Percentiles rank a stretch among this genome's conserved stretches.
These are phyloP conservation scores for Thoreauomyces humboldtii DNA, from an alignment of 192 early-diverging fungal species.

Conservation along the genomic window DNA sequence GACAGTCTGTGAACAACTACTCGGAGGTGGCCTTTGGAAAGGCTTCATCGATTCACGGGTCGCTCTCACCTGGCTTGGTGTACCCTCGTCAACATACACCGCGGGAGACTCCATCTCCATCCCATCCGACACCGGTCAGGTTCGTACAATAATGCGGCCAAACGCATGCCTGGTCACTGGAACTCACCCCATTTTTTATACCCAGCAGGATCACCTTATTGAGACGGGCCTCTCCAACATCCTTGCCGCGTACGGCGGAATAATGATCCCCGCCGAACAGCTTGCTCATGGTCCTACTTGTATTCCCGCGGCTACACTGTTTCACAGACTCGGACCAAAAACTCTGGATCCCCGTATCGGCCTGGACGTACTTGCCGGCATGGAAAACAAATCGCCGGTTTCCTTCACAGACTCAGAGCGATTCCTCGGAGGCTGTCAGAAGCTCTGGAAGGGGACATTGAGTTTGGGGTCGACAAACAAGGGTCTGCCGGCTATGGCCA, in stretches of 20 bases:
- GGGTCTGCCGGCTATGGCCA: too few relatives aligned
- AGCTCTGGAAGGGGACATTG: too few relatives aligned
- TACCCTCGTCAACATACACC: slow-evolving; percentile 1
- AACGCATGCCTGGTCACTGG: background rate
- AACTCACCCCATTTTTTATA: background rate
- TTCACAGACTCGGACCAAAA: background rate
- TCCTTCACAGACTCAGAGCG: too few relatives aligned
- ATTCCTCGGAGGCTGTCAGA: too few relatives aligned
- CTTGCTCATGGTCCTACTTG: background rate
- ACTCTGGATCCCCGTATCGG: slow-evolving; percentile 8
- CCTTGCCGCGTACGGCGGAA: slow-evolving; percentile 15
- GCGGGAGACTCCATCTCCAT: background rate
- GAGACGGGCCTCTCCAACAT: background rate
- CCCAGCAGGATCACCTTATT: background rate
- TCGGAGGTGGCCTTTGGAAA: slow-evolving; percentile 5
- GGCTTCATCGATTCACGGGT: slow-evolving; percentile 3
- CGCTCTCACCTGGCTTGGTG: slow-evolving; percentile 3
- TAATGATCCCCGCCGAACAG: background rate
- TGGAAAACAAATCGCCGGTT: too few relatives aligned
- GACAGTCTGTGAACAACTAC: background rate
- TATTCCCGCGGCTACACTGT: slow-evolving; percentile 3
- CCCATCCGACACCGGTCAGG: background rate
- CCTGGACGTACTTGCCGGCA: background rate
- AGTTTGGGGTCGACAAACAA: too few relatives aligned
- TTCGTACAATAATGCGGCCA: background rate